These are phyloP conservation scores for Croton laevigatus DNA, from an alignment of 441 rosid genomes.

Conservation along the genomic window DNA sequence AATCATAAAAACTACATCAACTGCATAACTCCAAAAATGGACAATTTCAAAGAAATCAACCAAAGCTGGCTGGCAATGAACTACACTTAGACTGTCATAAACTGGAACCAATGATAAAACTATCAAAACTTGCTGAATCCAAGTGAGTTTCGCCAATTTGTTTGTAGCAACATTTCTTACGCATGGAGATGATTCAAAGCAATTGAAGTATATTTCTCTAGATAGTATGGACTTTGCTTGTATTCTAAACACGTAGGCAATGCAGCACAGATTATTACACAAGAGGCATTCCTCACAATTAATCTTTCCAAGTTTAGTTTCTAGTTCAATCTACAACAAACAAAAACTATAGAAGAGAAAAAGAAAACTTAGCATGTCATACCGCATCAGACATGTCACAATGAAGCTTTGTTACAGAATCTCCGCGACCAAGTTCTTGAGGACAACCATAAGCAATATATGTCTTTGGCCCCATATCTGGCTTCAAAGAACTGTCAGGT, in stretches of 20 bases:
- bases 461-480: slow-evolving; percentile 94
- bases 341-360: neutral
- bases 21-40: neutral
- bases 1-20: neutral
- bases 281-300: neutral
- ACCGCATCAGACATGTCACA: slow-evolving; percentile 99
- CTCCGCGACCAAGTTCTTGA: slow-evolving; percentile 88
- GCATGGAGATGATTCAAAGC: neutral
- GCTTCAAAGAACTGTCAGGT: slow-evolving; percentile 54
- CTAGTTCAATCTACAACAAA: neutral
- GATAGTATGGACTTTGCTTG: too few species aligned
- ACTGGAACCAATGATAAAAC: neutral
- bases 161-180: neutral
- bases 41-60: neutral
- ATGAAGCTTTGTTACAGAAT: slow-evolving; percentile 91
- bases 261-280: neutral
- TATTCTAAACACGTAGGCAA: neutral
- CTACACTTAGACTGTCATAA: neutral
- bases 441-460: slow-evolving; percentile 78
- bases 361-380: slow-evolving; percentile 15
- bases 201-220: neutral
- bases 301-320: neutral
- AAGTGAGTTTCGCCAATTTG: neutral
- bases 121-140: neutral
- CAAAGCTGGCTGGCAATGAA: neutral